Percentiles rank a stretch among this genome's conserved stretches.
phyloP scores from a whole-genome alignment of 1,284 basidiomycete species.

The Testicularia cyperi region DNA sequence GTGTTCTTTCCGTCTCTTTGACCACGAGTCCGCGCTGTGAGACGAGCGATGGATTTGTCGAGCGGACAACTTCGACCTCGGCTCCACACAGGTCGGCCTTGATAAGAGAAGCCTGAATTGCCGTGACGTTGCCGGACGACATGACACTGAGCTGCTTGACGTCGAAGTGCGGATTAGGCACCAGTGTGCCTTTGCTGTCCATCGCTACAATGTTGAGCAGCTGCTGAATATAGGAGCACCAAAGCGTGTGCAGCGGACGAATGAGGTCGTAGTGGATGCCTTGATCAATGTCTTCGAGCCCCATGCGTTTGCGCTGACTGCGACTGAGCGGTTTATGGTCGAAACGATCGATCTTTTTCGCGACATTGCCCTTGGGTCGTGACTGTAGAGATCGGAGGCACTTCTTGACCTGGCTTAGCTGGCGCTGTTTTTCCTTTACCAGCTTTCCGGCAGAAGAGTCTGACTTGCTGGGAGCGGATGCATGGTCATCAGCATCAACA shows the following conservation, averaged over 20 bases:
- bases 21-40: conserved; percentile 26
- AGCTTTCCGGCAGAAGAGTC: conserved; percentile 1
- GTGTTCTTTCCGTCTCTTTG: conserved; percentile 33
- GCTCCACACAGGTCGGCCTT: conserved; percentile 42
- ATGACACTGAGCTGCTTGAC: conserved; percentile 10
- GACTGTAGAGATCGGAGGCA: conserved; percentile 18
- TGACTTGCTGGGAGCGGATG: neutral
- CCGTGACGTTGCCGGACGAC: conserved; percentile 27
- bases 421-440: conserved; percentile 19
- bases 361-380: conserved; percentile 6
- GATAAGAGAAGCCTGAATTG: conserved; percentile 29
- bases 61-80: conserved; percentile 30
- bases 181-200: conserved; percentile 18
- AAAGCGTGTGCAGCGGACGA: conserved; percentile 31
- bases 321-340: conserved; percentile 17
- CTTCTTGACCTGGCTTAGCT: conserved; percentile 10
- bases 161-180: conserved; percentile 27
- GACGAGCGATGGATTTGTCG: conserved; percentile 34
- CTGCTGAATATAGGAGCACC: conserved; percentile 41
- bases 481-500: neutral
- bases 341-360: conserved; percentile 18
- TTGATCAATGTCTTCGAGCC: conserved; percentile 19
- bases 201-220: conserved; percentile 30
- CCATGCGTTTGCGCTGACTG: conserved; percentile 27
- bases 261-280: conserved; percentile 28